Percentiles rank a stretch among this genome's conserved stretches.
These are phyloP conservation scores for Fusarium ambrosium DNA, from an alignment of 2,329 filamentous ascomycete species.

Conservation along the genomic window DNA sequence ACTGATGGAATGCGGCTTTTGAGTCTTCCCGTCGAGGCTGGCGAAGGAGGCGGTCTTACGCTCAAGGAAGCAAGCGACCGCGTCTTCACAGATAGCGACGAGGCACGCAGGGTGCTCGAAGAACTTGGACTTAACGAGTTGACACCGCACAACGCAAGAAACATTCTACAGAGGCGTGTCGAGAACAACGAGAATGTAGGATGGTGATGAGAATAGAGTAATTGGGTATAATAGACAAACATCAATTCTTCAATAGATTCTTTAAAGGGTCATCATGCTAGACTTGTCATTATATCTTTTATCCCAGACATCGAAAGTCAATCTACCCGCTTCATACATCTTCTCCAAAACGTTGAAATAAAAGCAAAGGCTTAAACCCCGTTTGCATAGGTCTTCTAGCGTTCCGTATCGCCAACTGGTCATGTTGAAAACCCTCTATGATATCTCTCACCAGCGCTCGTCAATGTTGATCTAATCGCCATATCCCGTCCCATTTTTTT, in stretches of 20 bases:
- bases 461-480: constrained; percentile 22
- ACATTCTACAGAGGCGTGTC: constrained; percentile 75
- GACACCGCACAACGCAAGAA: constrained; percentile 74
- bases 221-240: constrained; percentile 36
- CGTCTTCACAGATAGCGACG: constrained; percentile 69
- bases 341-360: not conserved
- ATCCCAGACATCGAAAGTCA: not conserved
- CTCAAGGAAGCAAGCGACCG: constrained; percentile 67
- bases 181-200: constrained; percentile 68
- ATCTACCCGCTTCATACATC: not conserved
- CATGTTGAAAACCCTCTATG: constrained; percentile 31
- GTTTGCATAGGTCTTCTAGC: constrained; percentile 12
- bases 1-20: constrained; percentile 77
- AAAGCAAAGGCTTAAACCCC: constrained; percentile 4
- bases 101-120: constrained; percentile 72
- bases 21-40: constrained; percentile 61
- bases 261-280: not conserved
- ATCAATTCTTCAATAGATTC: constrained; percentile 1
- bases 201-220: constrained; percentile 47
- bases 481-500: constrained; percentile 15
- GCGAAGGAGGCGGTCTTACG: constrained; percentile 54
- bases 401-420: constrained; percentile 12
- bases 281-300: constrained; percentile 1
- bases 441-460: constrained; percentile 19
- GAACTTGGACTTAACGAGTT: constrained; percentile 72